Evolutionary conservation across 768 basidiomycete genomes (phyloP).

Genomic region (Lentinula sp.): DNA sequence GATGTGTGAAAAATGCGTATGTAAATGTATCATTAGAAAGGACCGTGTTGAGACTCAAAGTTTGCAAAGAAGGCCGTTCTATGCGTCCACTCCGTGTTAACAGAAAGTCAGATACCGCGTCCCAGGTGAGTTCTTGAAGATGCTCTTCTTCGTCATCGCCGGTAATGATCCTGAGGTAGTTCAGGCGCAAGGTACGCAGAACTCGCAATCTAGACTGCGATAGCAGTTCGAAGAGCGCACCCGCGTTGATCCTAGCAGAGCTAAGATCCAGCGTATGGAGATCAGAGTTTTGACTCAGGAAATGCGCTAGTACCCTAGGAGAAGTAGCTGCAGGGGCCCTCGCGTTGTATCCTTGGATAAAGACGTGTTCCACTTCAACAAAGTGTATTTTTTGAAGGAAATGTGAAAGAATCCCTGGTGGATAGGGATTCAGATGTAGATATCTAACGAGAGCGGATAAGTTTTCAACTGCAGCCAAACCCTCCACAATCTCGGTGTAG

Average conservation of each 20-base stretch:
- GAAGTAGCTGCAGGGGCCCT: background rate
- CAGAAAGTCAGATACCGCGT: background rate
- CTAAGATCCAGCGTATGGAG: background rate
- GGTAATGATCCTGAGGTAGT: background rate
- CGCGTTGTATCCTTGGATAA: background rate
- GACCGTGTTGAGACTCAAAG: background rate
- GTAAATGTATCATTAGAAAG: background rate
- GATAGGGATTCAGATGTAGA: background rate
- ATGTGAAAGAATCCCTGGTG: background rate
- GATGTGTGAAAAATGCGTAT: background rate
- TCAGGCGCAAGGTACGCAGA: background rate
- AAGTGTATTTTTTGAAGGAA: background rate
- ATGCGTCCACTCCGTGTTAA: background rate
- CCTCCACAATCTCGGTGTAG: background rate
- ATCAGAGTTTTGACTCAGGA: background rate
- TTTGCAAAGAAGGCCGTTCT: background rate
- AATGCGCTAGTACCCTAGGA: background rate
- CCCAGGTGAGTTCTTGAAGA: background rate
- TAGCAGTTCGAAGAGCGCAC: background rate
- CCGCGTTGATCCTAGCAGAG: background rate
- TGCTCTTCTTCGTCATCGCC: background rate
- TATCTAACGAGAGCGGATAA: background rate
- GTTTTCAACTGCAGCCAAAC: background rate
- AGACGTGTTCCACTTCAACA: background rate
- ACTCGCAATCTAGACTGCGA: background rate